Evolutionary conservation across 371 early-diverging fungal species (phyloP), one percentile per base, ranked within the genome.

Genomic region (Thermomucor indicae-seudaticae): DNA sequence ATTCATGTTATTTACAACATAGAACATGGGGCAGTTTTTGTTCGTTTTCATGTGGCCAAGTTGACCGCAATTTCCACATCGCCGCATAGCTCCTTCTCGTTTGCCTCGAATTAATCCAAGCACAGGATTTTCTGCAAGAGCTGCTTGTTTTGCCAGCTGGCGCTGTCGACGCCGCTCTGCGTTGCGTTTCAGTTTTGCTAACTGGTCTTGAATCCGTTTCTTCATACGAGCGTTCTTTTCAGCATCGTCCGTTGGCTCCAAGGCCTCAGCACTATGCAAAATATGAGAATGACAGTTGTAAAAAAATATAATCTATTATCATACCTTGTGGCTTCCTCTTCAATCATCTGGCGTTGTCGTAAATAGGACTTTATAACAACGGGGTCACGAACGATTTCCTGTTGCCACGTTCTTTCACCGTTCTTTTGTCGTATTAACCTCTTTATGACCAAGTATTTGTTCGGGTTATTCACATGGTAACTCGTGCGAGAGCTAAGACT

Each of bases 31-130:
- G 50, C 93, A 92, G 44, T 80, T 87, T 44, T 86, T 84, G 64
- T 91, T 92, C 4, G 92, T 91, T 63, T 88, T 91, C 89, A 90
- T 92, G 47, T 92, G 93, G 16, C 93, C 93, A 11, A 84, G 60
- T 54, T 84, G 78, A 32, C 91, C 91, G 64, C 93, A 92, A 58
- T 88, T 90, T 51, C 91, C 88, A 62, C 92, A 92, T 20, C 79
- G 75, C 25, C 89, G 65, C 64, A 75, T 69, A 10, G 80, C 64
- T 12, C 77, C 77, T 44, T 80, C 79, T 46, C 79, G 76, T 51
- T 80, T 80, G 19, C 79, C 69, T 43, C 71, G 60, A 19, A 74
- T 74, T 32, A 81, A 66, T 22, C 83, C 80, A 29, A 85, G 60
- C 24, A 70, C 76, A 23, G 71, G 72, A 25, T 71, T 72, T 43